Evolutionary conservation across 2,329 filamentous ascomycete genomes (phyloP).

Genomic region (Dryadomyces quercus-mongolicae): DNA sequence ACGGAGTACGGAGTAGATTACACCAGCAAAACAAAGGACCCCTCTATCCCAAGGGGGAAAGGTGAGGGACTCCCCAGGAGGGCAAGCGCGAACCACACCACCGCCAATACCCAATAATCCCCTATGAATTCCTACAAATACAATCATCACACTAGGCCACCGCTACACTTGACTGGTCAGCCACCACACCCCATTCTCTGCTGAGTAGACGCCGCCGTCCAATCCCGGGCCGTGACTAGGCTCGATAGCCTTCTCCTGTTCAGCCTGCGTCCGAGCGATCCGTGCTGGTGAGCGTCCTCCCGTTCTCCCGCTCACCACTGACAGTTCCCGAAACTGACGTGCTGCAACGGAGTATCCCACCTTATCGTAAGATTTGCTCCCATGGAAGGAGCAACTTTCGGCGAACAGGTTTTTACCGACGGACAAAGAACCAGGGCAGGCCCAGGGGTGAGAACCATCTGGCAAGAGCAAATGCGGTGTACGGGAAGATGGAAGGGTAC

Average conservation of each 20-base stretch:
- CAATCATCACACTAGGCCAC: background rate
- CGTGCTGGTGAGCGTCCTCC: background rate
- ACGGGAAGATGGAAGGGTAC: background rate
- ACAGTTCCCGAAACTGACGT: too few relatives aligned
- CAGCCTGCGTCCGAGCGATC: conserved; percentile 10
- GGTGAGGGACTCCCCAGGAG: conserved; percentile 1
- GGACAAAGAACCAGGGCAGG: background rate
- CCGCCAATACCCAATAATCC: background rate
- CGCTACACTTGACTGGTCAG: background rate
- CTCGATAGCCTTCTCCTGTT: conserved; percentile 3
- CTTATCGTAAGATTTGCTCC: too few relatives aligned
- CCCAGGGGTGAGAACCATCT: background rate
- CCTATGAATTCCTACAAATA: background rate
- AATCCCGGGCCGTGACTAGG: conserved; percentile 1
- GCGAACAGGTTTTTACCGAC: too few relatives aligned
- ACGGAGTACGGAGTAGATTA: background rate
- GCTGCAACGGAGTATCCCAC: too few relatives aligned
- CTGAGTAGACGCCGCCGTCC: conserved; percentile 3
- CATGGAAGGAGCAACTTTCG: too few relatives aligned
- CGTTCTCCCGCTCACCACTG: too few relatives aligned
- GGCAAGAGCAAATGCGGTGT: conserved; percentile 1
- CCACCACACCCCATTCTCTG: background rate
- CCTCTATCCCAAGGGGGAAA: background rate
- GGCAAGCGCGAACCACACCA: conserved; percentile 9
- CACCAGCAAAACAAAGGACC: background rate